Evolutionary conservation across 2,329 filamentous ascomycete genomes (phyloP), one percentile per base, ranked within the genome.

Genomic region (Fusarium sp.): DNA sequence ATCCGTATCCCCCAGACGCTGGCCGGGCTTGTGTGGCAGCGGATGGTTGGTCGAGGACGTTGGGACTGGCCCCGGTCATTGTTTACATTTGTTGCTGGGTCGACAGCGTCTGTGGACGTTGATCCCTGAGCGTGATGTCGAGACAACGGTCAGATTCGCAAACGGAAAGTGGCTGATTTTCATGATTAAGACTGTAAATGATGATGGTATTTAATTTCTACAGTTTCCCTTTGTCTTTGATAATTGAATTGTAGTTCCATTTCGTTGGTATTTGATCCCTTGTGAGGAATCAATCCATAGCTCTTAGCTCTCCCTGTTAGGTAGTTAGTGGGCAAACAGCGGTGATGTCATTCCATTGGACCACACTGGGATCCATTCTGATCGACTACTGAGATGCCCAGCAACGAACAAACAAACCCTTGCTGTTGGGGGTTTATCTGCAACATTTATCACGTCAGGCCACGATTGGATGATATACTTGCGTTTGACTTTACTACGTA

Each of bases 71-170:
- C 74, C 69, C 47, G 66, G 74, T 44, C 57, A 74, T 80, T 83
- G 81, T 83, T 83, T 81, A 83, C 79, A 24, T 44, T 61, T 35
- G 81, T 83, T 82, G 81, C 80, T 71, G 73, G 75, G 81, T 76
- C 79, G 75, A 82, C 78, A n/a, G 28, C 39, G 42, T 18, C 60
- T 61, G 59, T 66, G 62, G 54, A 42, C 60, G 60, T 66, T 66
- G 50, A 69, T 57, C 70, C 67, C 62, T 57, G 41, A 48, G 26
- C 48, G 26, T 48, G 48, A 72, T 76, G 72, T 59, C 68, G 53
- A 53, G 68, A 72, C 63, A 67, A 67, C 70, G 58, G 61, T 36
- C 48, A 60, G 26, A 54, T 69, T 60, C 53, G 47, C 63, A 74
- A 68, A 48, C 48, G 39, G 67, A 65, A 64, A 53, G 48, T 71